A percentile compares a stretch with the other conserved stretches of the same genome.
Conservation (phyloP, 495 filamentous ascomycete genomes). For the Penicillium angulare region DNA sequence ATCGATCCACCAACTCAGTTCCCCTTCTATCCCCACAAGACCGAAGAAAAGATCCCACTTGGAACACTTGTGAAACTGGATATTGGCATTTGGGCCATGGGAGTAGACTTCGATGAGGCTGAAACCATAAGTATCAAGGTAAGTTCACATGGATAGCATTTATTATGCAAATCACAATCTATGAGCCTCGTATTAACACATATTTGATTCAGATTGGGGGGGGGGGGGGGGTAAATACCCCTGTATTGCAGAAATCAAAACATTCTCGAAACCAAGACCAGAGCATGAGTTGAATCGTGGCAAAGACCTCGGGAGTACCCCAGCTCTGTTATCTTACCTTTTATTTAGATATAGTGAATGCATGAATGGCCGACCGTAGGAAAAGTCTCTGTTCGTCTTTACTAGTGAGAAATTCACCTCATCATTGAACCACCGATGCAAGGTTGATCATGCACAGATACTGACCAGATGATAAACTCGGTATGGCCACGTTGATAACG, state of each 20-base stretch:
- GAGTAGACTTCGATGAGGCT: constrained; percentile 28
- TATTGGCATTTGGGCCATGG: constrained; percentile 36
- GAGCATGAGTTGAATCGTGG: constrained; percentile 36
- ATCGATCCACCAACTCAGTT: constrained; percentile 13
- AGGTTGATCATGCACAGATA: too few relatives aligned
- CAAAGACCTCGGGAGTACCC: constrained; percentile 30
- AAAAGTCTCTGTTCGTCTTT: too few relatives aligned
- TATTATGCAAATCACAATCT: too few relatives aligned
- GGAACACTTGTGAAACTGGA: constrained; percentile 33
- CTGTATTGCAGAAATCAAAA: constrained; percentile 33
- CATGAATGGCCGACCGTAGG: too few relatives aligned
- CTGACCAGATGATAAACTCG: too few relatives aligned
- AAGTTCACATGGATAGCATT: too few relatives aligned
- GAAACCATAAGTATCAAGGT: constrained; percentile 28
- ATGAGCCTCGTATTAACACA: too few relatives aligned
- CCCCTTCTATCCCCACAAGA: constrained; percentile 35
- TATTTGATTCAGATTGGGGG: constrained; percentile 30
- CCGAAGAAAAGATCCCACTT: constrained; percentile 31
- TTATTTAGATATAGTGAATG: constrained; percentile 25
- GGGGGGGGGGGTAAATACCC: constrained; percentile 25
- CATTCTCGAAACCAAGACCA: constrained; percentile 28
- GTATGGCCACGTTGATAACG: too few relatives aligned
- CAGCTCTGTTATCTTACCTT: constrained; percentile 35
- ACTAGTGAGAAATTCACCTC: too few relatives aligned
- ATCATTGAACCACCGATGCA: too few relatives aligned